These are phyloP conservation scores for Coprinellus micaceus DNA, from an alignment of 768 basidiomycete species.

Conservation along the genomic window DNA sequence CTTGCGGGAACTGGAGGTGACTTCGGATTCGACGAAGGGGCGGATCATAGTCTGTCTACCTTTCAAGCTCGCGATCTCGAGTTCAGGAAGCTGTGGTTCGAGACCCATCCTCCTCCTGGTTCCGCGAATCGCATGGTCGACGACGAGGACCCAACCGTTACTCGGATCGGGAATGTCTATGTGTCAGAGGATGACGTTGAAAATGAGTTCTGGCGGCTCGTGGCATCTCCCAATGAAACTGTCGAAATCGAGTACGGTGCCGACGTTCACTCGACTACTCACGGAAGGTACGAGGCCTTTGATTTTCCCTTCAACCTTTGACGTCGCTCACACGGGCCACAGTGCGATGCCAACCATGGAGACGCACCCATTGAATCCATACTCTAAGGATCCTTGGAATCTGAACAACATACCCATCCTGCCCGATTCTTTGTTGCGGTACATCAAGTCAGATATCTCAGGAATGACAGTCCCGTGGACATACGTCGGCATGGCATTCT, in stretches of 20 bases:
- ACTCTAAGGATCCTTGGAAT: constrained; percentile 94
- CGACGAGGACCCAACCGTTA: constrained; percentile 47
- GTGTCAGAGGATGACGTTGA: constrained; percentile 93
- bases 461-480: constrained; percentile 99
- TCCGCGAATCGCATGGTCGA: constrained; percentile 29
- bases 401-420: constrained; percentile 95
- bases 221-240: constrained; percentile 83
- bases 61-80: constrained; percentile 90
- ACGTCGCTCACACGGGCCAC: constrained; percentile 1
- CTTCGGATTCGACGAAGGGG: constrained; percentile 97
- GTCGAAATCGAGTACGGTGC: constrained; percentile 99
- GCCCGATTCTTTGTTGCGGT: constrained; percentile 88
- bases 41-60: constrained; percentile 88
- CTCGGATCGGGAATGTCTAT: constrained; percentile 50
- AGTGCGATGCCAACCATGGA: constrained; percentile 97
- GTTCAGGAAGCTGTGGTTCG: constrained; percentile 88
- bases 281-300: constrained; percentile 74
- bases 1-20: constrained; percentile 89
- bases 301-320: background rate
- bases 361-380: constrained; percentile 83
- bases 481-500: constrained; percentile 98
- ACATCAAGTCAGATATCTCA: constrained; percentile 97
- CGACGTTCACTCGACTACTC: constrained; percentile 95
- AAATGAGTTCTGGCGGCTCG: constrained; percentile 94
- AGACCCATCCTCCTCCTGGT: constrained; percentile 59